These are phyloP conservation scores for Alternaria triticina DNA, from an alignment of 2,329 filamentous ascomycete species.

Conservation along the genomic window DNA sequence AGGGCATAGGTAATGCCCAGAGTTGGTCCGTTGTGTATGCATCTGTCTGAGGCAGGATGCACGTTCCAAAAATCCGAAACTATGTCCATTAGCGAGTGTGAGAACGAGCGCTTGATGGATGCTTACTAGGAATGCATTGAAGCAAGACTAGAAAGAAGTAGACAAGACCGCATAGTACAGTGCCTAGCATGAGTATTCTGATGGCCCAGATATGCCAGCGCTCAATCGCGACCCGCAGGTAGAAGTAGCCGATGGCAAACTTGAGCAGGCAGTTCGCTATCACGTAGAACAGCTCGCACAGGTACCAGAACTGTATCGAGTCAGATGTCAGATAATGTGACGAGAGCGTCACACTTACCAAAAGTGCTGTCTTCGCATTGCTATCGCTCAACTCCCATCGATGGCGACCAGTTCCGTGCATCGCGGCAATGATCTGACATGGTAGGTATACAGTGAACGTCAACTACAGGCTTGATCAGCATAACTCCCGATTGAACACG, in stretches of 20 bases:
- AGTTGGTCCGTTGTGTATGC: constrained; percentile 54
- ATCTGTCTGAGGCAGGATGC: constrained; percentile 48
- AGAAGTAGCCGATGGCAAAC: constrained; percentile 60
- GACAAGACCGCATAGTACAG: constrained; percentile 53
- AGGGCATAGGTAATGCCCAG: constrained; percentile 58
- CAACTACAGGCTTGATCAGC: constrained; percentile 23
- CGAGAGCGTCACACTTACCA: constrained; percentile 20
- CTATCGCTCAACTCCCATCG: constrained; percentile 40
- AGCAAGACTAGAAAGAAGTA: constrained; percentile 61
- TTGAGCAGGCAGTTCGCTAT: constrained; percentile 57
- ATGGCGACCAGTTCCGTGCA: constrained; percentile 50
- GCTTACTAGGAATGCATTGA: constrained; percentile 57
- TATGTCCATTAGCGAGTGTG: neutral
- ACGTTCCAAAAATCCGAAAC: constrained; percentile 60
- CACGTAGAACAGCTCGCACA: constrained; percentile 63
- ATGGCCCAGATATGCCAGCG: constrained; percentile 56
- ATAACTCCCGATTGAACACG: neutral
- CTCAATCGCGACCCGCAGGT: constrained; percentile 59
- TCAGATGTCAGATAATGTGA: constrained; percentile 13
- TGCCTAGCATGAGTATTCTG: constrained; percentile 54
- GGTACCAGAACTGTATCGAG: constrained; percentile 56
- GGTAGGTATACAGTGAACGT: constrained; percentile 51
- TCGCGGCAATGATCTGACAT: constrained; percentile 49
- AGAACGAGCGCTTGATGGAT: neutral
- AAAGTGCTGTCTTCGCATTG: constrained; percentile 37